Conservation (phyloP, 2,329 filamentous ascomycete species). For the Atkinsonella texensis region DNA sequence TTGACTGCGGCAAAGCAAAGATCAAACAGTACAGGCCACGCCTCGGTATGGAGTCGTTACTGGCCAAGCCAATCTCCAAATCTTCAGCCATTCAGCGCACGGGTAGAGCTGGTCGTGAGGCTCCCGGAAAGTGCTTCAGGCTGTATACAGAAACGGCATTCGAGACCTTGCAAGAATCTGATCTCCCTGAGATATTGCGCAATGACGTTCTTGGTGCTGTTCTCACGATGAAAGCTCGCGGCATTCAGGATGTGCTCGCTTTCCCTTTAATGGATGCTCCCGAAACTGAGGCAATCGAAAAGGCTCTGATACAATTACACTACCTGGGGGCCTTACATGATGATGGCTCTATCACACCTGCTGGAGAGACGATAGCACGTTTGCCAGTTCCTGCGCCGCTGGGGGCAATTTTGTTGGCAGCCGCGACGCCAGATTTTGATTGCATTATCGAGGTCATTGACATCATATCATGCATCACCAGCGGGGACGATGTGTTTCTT, state of each 20-base stretch:
- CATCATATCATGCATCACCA: slow-evolving; percentile 55
- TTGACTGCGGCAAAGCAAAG: slow-evolving; percentile 91
- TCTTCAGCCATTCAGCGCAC: slow-evolving; percentile 87
- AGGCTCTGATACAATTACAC: slow-evolving; percentile 69
- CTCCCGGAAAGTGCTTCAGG: slow-evolving; percentile 76
- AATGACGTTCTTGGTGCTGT: slow-evolving; percentile 80
- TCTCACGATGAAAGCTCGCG: slow-evolving; percentile 86
- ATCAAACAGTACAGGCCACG: slow-evolving; percentile 80
- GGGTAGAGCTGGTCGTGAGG: slow-evolving; percentile 88
- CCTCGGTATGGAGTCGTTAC: slow-evolving; percentile 78
- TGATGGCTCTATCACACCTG: slow-evolving; percentile 58
- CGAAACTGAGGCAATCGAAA: slow-evolving; percentile 63
- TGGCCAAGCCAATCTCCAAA: slow-evolving; percentile 83
- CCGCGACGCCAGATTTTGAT: slow-evolving; percentile 54
- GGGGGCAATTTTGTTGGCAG: slow-evolving; percentile 72
- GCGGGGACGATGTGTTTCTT: slow-evolving; percentile 51
- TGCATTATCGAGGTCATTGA: slow-evolving; percentile 79
- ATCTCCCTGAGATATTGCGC: slow-evolving; percentile 78
- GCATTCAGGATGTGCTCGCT: slow-evolving; percentile 64
- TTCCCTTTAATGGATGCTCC: slow-evolving; percentile 84
- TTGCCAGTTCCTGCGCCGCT: slow-evolving; percentile 75
- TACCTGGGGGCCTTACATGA: slow-evolving; percentile 65
- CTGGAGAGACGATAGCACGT: slow-evolving; percentile 65
- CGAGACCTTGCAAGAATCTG: slow-evolving; percentile 54
- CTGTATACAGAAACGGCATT: slow-evolving; percentile 78